Evolutionary conservation across 2,329 filamentous ascomycete species (phyloP).

Genomic region (Xylariaceae sp.): DNA sequence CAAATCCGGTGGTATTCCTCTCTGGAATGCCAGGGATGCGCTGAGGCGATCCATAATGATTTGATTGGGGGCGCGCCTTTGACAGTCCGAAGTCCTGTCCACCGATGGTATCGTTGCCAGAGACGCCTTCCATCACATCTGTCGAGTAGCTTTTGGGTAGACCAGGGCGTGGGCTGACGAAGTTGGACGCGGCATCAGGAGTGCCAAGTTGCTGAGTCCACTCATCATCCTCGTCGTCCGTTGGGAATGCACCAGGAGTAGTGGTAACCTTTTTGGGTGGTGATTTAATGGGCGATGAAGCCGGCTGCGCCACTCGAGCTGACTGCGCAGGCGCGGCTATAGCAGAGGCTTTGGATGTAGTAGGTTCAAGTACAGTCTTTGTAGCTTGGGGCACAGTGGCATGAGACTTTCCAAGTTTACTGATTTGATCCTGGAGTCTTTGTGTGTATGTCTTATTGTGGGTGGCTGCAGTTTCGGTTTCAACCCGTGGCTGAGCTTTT

Average conservation of each 20-base stretch:
- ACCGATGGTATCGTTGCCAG: slow-evolving; percentile 47
- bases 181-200: slow-evolving; percentile 33
- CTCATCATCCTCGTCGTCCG: slow-evolving; percentile 58
- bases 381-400: slow-evolving; percentile 45
- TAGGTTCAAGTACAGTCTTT: slow-evolving; percentile 44
- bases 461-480: slow-evolving; percentile 50
- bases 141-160: slow-evolving; percentile 60
- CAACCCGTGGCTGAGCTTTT: slow-evolving; percentile 46
- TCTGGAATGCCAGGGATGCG: slow-evolving; percentile 30
- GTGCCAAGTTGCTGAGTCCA: slow-evolving; percentile 57
- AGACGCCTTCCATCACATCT: slow-evolving; percentile 59
- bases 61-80: slow-evolving; percentile 37
- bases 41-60: slow-evolving; percentile 36
- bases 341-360: slow-evolving; percentile 33
- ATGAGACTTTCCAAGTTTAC: slow-evolving; percentile 61
- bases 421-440: slow-evolving; percentile 88
- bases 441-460: slow-evolving; percentile 94
- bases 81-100: slow-evolving; percentile 46
- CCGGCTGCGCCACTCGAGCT: slow-evolving; percentile 14
- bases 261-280: slow-evolving; percentile 35
- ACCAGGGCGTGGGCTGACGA: slow-evolving; percentile 48
- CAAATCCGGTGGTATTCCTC: slow-evolving; percentile 34
- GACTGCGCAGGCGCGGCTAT: slow-evolving; percentile 26
- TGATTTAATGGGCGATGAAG: slow-evolving; percentile 36
- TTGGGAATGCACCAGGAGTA: slow-evolving; percentile 60